These are phyloP conservation scores for Pseudozyma pruni DNA, from an alignment of 1,284 basidiomycete species.

Conservation along the genomic window DNA sequence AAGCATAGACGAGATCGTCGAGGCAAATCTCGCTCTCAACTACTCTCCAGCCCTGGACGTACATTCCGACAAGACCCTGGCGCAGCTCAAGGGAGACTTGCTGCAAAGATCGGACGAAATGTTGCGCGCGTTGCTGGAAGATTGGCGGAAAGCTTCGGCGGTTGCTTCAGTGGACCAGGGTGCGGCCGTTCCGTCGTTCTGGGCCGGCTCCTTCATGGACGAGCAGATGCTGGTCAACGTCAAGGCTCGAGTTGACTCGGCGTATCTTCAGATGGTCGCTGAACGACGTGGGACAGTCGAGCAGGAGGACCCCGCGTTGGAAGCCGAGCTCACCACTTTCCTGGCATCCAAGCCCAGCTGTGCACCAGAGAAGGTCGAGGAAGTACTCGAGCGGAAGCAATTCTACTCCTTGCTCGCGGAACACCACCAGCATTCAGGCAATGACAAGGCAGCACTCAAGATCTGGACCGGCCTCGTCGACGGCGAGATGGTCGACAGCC, in stretches of 20 bases:
- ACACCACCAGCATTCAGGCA: conserved; percentile 24
- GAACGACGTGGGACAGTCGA: conserved; percentile 5
- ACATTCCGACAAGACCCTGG: conserved; percentile 25
- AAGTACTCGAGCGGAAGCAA: conserved; percentile 12
- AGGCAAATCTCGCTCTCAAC: conserved; percentile 44
- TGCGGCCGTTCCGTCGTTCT: background rate
- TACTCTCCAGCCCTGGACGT: conserved; percentile 50
- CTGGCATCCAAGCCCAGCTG: conserved; percentile 32
- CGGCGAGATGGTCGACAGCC: conserved; percentile 33
- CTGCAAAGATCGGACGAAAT: conserved; percentile 33
- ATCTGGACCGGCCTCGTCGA: conserved; percentile 48
- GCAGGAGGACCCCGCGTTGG: background rate
- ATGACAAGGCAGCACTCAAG: conserved; percentile 34
- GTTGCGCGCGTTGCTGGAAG: conserved; percentile 29
- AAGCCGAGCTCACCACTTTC: conserved; percentile 29
- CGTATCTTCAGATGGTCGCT: conserved; percentile 24
- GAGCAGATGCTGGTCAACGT: conserved; percentile 34
- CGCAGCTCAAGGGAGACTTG: conserved; percentile 5
- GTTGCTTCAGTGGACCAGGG: background rate
- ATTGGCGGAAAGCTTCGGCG: conserved; percentile 16
- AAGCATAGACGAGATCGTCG: conserved; percentile 28
- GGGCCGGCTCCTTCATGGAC: conserved; percentile 39
- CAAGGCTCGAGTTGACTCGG: conserved; percentile 26
- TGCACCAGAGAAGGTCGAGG: conserved; percentile 24
- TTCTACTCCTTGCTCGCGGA: conserved; percentile 28